A percentile compares a stretch with the other conserved stretches of the same genome.
Evolutionary conservation across 2,329 filamentous ascomycete genomes (phyloP).

Genomic region (Neobulgaria alba): DNA sequence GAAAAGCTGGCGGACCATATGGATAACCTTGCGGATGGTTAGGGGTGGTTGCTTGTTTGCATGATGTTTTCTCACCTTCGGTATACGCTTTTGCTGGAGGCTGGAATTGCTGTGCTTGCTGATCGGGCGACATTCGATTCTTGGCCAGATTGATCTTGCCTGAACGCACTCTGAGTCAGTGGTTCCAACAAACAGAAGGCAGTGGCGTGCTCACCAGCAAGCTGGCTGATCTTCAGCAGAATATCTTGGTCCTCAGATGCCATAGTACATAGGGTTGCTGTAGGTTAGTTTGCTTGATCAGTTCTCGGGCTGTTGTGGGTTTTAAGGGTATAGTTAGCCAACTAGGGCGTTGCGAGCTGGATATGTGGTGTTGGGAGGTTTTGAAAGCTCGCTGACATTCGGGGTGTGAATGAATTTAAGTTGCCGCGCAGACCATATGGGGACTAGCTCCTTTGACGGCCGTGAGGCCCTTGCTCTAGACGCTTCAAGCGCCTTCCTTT

Average conservation of each 20-base stretch:
- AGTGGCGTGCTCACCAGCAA: slow-evolving; percentile 41
- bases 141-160: slow-evolving; percentile 77
- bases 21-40: slow-evolving; percentile 17
- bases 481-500: too few relatives aligned
- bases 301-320: too few relatives aligned
- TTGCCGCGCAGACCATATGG: too few relatives aligned
- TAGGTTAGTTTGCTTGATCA: too few relatives aligned
- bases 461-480: too few relatives aligned
- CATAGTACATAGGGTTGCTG: slow-evolving; percentile 21
- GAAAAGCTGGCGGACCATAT: slow-evolving; percentile 18
- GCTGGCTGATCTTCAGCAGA: slow-evolving; percentile 45
- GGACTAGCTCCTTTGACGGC: too few relatives aligned
- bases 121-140: slow-evolving; percentile 43
- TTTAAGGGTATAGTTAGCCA: too few relatives aligned
- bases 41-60: slow-evolving; percentile 8
- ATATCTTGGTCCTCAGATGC: slow-evolving; percentile 48
- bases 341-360: too few relatives aligned
- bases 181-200: slow-evolving; percentile 36
- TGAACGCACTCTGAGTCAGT: slow-evolving; percentile 27
- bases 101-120: slow-evolving; percentile 11
- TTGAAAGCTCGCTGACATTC: too few relatives aligned
- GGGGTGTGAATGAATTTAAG: too few relatives aligned
- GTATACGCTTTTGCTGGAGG: slow-evolving; percentile 6
- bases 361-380: too few relatives aligned
- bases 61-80: slow-evolving; percentile 14